These are phyloP conservation scores for Fusarium mundagurra DNA, from an alignment of 2,329 filamentous ascomycete genomes.

Conservation along the genomic window DNA sequence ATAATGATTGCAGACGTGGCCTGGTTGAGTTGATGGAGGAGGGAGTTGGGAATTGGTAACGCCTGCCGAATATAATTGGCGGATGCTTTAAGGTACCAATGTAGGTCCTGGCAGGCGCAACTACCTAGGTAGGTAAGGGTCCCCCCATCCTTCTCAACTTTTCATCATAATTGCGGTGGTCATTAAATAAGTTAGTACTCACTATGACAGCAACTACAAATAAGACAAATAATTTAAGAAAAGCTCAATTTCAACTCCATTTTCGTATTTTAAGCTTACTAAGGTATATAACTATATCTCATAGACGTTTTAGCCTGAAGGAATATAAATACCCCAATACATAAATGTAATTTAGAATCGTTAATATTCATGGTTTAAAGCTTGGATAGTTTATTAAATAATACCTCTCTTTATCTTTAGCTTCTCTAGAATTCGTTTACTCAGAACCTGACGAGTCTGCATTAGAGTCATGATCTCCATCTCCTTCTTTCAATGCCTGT, in stretches of 20 bases:
- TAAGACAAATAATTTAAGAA: neutral
- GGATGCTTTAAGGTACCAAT: neutral
- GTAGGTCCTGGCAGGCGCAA: neutral
- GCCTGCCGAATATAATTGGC: slow-evolving; percentile 37
- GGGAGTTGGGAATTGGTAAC: slow-evolving; percentile 20
- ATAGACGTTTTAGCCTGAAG: too few relatives aligned
- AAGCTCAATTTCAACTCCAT: neutral
- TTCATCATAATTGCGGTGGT: slow-evolving; percentile 2
- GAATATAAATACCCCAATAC: too few relatives aligned
- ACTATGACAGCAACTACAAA: neutral
- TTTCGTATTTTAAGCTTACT: neutral
- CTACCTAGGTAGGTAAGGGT: neutral
- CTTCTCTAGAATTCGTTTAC: neutral
- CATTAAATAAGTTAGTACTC: neutral
- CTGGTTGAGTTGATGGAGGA: slow-evolving; percentile 4
- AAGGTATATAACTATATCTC: neutral
- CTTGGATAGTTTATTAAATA: neutral
- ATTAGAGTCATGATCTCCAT: slow-evolving; percentile 30
- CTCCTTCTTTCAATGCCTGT: slow-evolving; percentile 40
- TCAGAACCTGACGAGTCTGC: slow-evolving; percentile 28
- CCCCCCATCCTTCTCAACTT: neutral
- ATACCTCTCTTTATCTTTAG: neutral
- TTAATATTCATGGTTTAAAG: too few relatives aligned
- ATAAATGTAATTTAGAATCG: neutral
- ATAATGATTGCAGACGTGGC: slow-evolving; percentile 24